Base-by-base conservation (phyloP, 2,329 filamentous ascomycete genomes). In the Nemania diffusa region DNA sequence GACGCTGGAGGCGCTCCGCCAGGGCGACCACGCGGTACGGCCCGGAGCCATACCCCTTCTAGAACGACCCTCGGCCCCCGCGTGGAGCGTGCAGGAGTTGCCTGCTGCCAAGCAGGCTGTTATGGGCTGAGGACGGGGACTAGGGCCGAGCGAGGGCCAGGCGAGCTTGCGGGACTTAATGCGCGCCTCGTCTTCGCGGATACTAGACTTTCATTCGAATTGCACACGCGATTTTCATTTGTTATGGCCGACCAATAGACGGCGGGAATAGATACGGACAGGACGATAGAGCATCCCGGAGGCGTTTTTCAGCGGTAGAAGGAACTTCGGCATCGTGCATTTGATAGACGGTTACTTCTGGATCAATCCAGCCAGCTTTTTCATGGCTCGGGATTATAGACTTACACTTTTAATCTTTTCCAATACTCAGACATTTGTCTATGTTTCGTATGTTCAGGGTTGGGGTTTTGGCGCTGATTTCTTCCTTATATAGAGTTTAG, bases 1-100 rank as follows among this genome's bases (percentile, higher is more conserved):
- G 78, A 82, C 83, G 56, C 82, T 84, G 72, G 85, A 88, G 69
- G 81, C 70, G 37, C 52, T 64, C 11, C 52, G 51, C n/a, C 61
- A 56, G 59, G 59, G 22, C n/a, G 52, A 64, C 7, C 17, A 27
- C n/a, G 26, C 27, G 42, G 22, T 22, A 40, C 50, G 44, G 42
- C 5, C 15, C 2, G 22, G 51, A 13, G 17, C 27, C 4, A n/a
- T 15, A 3, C 57, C 46, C 1, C 22, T 22, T 8, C 26, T 42
- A 8, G 42, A 26, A 20, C 52, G 17, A 9, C 17, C 57, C 9
- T 2, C 24, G 1, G 27, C 15, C 6, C 29, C 37, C 44, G 26
- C 27, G 15, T 50, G 29, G 46, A 17, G 46, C 1, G n/a, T 51
- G 13, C 51, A 56, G 42, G 27, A 57, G 20, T 24, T 53, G n/a